Percentiles rank a stretch among this genome's conserved stretches.
Conservation (phyloP, 129 eudicot genomes). For the Deinandra increscens region DNA sequence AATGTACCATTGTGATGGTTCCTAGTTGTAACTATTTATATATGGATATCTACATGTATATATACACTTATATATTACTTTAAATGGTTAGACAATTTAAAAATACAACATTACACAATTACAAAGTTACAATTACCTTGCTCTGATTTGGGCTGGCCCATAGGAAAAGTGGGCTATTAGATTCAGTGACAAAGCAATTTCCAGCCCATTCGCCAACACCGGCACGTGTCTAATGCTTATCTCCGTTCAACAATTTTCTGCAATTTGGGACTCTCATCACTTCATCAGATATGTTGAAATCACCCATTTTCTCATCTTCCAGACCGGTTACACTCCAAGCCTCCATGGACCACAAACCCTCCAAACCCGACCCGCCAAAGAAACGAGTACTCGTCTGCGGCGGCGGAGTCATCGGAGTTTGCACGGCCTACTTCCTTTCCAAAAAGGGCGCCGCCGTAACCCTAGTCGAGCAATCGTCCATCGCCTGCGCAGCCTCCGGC, state of each 20-base stretch:
- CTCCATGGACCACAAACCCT: slow-evolving; percentile 43
- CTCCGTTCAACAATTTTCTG: background rate
- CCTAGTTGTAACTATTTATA: too few relatives aligned
- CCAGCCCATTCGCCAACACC: too few relatives aligned
- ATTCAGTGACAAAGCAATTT: too few relatives aligned
- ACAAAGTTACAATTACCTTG: too few relatives aligned
- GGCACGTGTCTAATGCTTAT: slow-evolving; percentile 35
- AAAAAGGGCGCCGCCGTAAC: slow-evolving; percentile 85
- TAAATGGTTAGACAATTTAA: too few relatives aligned
- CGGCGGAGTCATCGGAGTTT: slow-evolving; percentile 98
- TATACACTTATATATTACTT: too few relatives aligned
- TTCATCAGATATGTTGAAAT: background rate
- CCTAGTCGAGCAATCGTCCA: slow-evolving; percentile 74
- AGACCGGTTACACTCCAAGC: background rate
- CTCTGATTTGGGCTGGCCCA: slow-evolving; percentile 4
- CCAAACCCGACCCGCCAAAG: slow-evolving; percentile 26
- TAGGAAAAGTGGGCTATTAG: background rate
- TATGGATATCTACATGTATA: too few relatives aligned
- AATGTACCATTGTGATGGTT: too few relatives aligned
- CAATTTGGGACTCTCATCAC: slow-evolving; percentile 3
- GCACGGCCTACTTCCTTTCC: slow-evolving; percentile 86
- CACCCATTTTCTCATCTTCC: slow-evolving; percentile 3
- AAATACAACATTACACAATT: too few relatives aligned
- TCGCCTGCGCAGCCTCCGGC: slow-evolving; percentile 94
- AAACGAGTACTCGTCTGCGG: slow-evolving; percentile 81